Conservation (phyloP, 2,329 filamentous ascomycete genomes). For the Dactylonectria estremocensis region DNA sequence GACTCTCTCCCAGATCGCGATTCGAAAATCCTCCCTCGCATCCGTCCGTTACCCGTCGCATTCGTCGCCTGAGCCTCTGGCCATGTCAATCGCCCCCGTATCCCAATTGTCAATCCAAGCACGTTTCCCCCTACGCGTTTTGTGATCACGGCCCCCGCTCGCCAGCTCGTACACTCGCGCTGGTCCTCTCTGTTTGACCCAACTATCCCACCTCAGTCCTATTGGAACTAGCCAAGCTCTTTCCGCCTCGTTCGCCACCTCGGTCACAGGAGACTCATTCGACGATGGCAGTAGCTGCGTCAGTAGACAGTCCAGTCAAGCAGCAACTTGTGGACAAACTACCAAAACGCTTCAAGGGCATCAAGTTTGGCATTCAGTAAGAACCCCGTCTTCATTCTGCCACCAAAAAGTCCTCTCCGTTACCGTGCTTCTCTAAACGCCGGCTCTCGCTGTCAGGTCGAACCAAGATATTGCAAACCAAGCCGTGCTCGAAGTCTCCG, state of each 20-base stretch:
- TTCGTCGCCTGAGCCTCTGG: slow-evolving; percentile 29
- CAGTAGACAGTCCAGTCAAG: slow-evolving; percentile 70
- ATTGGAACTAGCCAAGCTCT: neutral
- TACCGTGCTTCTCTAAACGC: neutral
- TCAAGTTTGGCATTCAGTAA: slow-evolving; percentile 94
- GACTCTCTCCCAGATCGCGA: slow-evolving; percentile 33
- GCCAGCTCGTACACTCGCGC: neutral
- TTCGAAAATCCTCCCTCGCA: slow-evolving; percentile 10
- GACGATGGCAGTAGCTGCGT: slow-evolving; percentile 33
- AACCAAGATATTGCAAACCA: slow-evolving; percentile 97
- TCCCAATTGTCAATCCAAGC: slow-evolving; percentile 17
- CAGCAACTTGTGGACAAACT: slow-evolving; percentile 91
- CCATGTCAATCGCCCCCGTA: slow-evolving; percentile 40
- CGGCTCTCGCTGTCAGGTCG: slow-evolving; percentile 68
- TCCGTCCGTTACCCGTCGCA: slow-evolving; percentile 6
- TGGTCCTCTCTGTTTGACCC: neutral
- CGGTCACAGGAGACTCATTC: neutral
- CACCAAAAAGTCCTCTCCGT: neutral
- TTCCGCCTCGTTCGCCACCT: neutral
- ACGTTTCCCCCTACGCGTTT: slow-evolving; percentile 28
- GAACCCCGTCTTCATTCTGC: slow-evolving; percentile 47
- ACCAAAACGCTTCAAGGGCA: slow-evolving; percentile 91
- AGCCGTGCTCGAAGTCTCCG: slow-evolving; percentile 94
- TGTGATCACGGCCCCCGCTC: slow-evolving; percentile 29
- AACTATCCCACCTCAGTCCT: neutral